These are phyloP conservation scores for Lachancea sp. DNA, from an alignment of 805 yeast species.

Conservation along the genomic window DNA sequence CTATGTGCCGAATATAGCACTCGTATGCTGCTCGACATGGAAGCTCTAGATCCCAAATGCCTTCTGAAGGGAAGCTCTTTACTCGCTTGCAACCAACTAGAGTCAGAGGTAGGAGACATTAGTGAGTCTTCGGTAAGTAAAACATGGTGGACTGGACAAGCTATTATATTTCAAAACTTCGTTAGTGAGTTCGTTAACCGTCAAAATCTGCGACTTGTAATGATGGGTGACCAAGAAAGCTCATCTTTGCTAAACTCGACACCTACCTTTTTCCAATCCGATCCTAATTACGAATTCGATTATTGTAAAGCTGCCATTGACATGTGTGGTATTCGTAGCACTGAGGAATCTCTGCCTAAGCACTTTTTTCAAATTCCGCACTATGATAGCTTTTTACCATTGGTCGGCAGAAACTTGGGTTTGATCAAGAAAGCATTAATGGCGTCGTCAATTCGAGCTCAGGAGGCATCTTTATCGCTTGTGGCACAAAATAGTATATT, in stretches of 20 bases:
- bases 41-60: constrained; percentile 32
- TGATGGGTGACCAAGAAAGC: constrained; percentile 29
- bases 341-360: not conserved
- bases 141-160: constrained; percentile 40
- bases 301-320: constrained; percentile 26
- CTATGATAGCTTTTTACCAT: constrained; percentile 34
- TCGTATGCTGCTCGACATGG: constrained; percentile 35
- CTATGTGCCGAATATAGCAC: constrained; percentile 42
- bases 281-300: constrained; percentile 41
- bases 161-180: constrained; percentile 34
- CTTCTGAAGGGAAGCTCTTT: constrained; percentile 38
- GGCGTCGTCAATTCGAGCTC: constrained; percentile 24
- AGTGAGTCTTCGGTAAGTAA: constrained; percentile 31
- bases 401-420: constrained; percentile 28
- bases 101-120: constrained; percentile 10
- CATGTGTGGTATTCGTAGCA: not conserved
- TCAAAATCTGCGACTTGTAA: constrained; percentile 32
- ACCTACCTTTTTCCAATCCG: constrained; percentile 19
- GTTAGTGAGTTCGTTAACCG: constrained; percentile 26
- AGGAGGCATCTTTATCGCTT: constrained; percentile 30
- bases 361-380: constrained; percentile 2
- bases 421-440: constrained; percentile 22
- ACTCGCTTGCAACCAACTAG: constrained; percentile 21
- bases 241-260: not conserved
- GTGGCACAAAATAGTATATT: constrained; percentile 28